Conservation (phyloP, 1,284 basidiomycete species). For the Apiotrichum akiyoshidainum region DNA sequence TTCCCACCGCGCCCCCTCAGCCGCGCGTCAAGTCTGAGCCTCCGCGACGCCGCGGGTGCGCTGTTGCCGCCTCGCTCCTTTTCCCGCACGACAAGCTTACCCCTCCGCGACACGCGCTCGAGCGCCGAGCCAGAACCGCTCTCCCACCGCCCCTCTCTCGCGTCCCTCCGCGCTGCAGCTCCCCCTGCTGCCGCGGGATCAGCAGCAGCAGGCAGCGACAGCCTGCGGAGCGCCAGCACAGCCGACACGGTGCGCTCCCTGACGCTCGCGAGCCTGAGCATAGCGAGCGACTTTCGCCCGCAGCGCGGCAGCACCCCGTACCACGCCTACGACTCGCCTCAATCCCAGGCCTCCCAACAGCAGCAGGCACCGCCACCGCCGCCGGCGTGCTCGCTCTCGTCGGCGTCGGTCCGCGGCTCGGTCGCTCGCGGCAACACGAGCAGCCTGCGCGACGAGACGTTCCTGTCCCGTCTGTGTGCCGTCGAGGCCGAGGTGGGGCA, state of each 20-base stretch:
- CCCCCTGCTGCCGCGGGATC: too few species aligned
- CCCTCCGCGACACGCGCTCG: not conserved
- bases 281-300: not conserved
- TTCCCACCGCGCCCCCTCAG: not conserved
- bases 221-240: too few species aligned
- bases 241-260: too few species aligned
- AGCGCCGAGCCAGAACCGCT: not conserved
- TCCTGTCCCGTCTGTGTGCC: slow-evolving; percentile 14
- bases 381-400: not conserved
- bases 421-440: not conserved
- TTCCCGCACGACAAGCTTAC: not conserved
- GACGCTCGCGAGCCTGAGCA: too few species aligned
- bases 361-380: too few species aligned
- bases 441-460: slow-evolving; percentile 11
- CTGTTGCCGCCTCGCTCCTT: not conserved
- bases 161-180: not conserved
- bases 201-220: too few species aligned
- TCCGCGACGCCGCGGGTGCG: not conserved
- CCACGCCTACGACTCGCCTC: too few species aligned
- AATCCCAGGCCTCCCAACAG: too few species aligned
- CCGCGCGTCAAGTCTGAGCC: not conserved
- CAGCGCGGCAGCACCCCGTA: not conserved
- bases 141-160: not conserved
- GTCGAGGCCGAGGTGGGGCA: not conserved
- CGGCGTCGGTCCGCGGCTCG: not conserved